Base-by-base conservation (phyloP, 768 basidiomycete genomes). In the Asterophora lycoperdoides region DNA sequence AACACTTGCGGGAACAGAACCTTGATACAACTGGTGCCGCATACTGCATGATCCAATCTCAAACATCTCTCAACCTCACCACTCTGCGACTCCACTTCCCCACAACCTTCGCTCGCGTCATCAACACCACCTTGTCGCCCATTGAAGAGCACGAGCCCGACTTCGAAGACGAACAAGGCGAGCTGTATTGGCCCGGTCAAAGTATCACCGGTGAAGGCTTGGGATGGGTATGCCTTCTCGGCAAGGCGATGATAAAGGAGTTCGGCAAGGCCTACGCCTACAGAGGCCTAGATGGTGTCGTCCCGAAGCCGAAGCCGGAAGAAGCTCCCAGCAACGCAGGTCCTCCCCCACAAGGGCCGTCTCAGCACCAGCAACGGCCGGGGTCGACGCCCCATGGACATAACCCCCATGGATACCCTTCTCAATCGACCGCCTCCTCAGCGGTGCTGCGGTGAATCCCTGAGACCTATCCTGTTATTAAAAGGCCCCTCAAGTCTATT, bases 181-280 rank as follows among this genome's bases (percentile, higher is more conserved):
- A 90, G 59, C 70, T 91, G n/a, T 87, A 81, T 60, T 90, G 88
- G 89, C 89, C 88, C 0, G 82, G 82, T 36, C 83, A 87, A 58
- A 73, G 78, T 30, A 71, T 81, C 49, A 84, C 77, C 26, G 86
- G 86, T 36, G 84, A 88, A 63, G 89, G 89, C 41, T 73, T 91
- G 26, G 89, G 84, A 17, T 91, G 89, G 89, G 81, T 89, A n/a
- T 90, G 88, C 64, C 71, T 86, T 23, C 84, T 91, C 80, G 88
- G 87, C 57, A 86, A 84, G 61, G 83, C 87, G 34, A 91, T 91
- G 89, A 80, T 91, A 60, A 81, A 78, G 57, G 89, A 91, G 60
- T 85, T 87, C 58, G 86, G 87, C 53, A 82, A 80, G 59, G 75
- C 80, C 29, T 81, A 84, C 65, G 85, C 83, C 9, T 91, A 90